These are phyloP conservation scores for Mycosphaerelloides madeirae DNA, from an alignment of 2,329 filamentous ascomycete species.

Conservation along the genomic window DNA sequence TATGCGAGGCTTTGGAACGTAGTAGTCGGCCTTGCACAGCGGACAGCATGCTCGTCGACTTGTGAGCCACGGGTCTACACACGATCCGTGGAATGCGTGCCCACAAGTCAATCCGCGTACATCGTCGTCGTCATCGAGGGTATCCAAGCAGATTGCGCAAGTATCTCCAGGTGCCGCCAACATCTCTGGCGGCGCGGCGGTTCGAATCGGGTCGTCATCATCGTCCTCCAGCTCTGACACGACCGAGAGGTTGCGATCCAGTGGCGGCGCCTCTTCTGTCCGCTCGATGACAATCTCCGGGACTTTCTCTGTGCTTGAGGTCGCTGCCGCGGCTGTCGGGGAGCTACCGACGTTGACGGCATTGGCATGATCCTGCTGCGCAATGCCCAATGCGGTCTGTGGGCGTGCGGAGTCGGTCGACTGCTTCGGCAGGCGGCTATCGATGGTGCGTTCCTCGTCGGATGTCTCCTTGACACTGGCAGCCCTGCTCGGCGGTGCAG, in stretches of 20 bases:
- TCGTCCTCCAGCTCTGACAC: slow-evolving; percentile 62
- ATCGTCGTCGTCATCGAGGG: slow-evolving; percentile 90
- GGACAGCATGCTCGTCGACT: slow-evolving; percentile 92
- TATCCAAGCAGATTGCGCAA: slow-evolving; percentile 94
- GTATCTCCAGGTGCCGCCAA: slow-evolving; percentile 80
- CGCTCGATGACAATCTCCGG: slow-evolving; percentile 33
- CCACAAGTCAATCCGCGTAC: slow-evolving; percentile 90
- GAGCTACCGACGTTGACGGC: slow-evolving; percentile 14
- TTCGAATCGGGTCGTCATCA: slow-evolving; percentile 72
- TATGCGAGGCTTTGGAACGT: slow-evolving; percentile 81
- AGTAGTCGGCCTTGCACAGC: slow-evolving; percentile 97
- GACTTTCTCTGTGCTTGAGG: slow-evolving; percentile 23
- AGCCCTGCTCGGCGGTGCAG: slow-evolving; percentile 66
- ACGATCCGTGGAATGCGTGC: slow-evolving; percentile 96
- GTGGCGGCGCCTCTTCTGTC: slow-evolving; percentile 24
- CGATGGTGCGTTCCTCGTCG: slow-evolving; percentile 51
- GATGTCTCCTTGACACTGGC: slow-evolving; percentile 54
- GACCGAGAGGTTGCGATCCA: slow-evolving; percentile 27
- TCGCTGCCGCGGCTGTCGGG: slow-evolving; percentile 21
- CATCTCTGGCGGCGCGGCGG: slow-evolving; percentile 74
- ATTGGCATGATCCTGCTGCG: slow-evolving; percentile 47
- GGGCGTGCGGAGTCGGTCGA: slow-evolving; percentile 30
- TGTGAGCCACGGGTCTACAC: slow-evolving; percentile 94
- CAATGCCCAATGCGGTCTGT: slow-evolving; percentile 37
- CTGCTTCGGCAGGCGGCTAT: slow-evolving; percentile 26